Base-by-base conservation (phyloP, 495 filamentous ascomycete genomes). In the Alectoria sarmentosa region DNA sequence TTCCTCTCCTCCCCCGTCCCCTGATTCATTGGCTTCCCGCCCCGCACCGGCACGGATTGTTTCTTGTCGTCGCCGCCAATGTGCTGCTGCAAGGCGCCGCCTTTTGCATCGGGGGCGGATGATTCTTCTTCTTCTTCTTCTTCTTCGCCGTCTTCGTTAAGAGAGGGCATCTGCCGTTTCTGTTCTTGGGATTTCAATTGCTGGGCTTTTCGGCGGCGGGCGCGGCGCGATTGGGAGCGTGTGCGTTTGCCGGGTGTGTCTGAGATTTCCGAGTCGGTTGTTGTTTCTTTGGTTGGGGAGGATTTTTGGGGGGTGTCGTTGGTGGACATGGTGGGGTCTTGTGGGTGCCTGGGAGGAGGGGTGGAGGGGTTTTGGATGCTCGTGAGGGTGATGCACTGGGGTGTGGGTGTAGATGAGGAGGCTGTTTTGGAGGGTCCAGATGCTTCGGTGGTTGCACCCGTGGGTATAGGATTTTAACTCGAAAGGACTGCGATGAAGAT, bases 11-110 rank as follows among this genome's bases (percentile, higher is more conserved):
- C 3, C 28, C 7, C 15, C 21, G n/a, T 78, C 71, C 56, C 70
- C 69, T 77, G 73, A 54, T 77, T 70, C 42, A 75, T 77, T 63
- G 76, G 77, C 64, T 79, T 75, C 6, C 70, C 69, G 15, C 73
- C 72, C 34, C 78, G 59, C 71, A 78, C 75, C 4, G 78, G 77
- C 36, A 78, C 75, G 79, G 2, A 4, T 23, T 19, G 42, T 46
- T 23, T 38, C 5, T 48, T 81, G 54, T 69, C 71, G 66, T 79
- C 78, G 7, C 76, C 74, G 17, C 78, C 76, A 57, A 80, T 79
- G 42, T 75, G 75, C 67, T 79, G 36, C 65, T 81, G 77, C 75
- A 84, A 78, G 48, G 74, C 69, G 36, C 14, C 23, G 28, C 10
- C 21, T 26, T 23, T 11, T 48, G 44, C 46, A 11, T 14, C n/a